A percentile compares a stretch with the other conserved stretches of the same genome.
Evolutionary conservation across 106 monocot species (phyloP).

Genomic region (Allium fistulosum): DNA sequence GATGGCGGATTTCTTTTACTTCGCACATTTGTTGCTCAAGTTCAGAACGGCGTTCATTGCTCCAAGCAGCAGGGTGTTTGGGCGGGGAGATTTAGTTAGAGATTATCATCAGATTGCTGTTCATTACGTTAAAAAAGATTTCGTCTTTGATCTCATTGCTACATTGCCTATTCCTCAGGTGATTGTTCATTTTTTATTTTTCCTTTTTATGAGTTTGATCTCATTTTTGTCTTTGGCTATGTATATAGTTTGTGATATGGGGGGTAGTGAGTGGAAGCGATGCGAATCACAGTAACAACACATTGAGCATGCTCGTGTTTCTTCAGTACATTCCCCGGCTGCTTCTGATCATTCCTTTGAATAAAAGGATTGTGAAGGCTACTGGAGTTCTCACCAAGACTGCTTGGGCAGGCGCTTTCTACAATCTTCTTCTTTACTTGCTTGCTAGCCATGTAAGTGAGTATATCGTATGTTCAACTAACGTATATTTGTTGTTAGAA

Average conservation of each 20-base stretch:
- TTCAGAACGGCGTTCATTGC: conserved; percentile 86
- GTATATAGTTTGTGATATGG: conserved; percentile 77
- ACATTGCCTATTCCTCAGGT: conserved; percentile 87
- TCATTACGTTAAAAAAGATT: conserved; percentile 58
- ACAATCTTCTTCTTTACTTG: conserved; percentile 90
- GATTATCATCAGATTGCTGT: conserved; percentile 60
- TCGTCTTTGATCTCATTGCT: conserved; percentile 65
- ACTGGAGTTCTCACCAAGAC: conserved; percentile 71
- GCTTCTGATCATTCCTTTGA: conserved; percentile 61
- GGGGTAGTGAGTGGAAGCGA: conserved; percentile 38
- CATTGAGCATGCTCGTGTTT: conserved; percentile 61
- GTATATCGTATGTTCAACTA: not conserved
- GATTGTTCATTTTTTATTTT: too few species aligned
- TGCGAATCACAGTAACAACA: conserved; percentile 70
- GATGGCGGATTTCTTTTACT: conserved; percentile 52
- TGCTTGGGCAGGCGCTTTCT: conserved; percentile 82
- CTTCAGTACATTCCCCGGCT: conserved; percentile 87
- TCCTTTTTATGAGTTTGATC: too few species aligned
- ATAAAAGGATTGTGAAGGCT: conserved; percentile 68
- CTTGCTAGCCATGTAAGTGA: conserved; percentile 77
- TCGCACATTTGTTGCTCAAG: conserved; percentile 66
- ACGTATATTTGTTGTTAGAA: not conserved
- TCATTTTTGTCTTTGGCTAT: too few species aligned
- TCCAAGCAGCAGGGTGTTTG: conserved; percentile 81
- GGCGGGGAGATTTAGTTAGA: conserved; percentile 70